Evolutionary conservation across 2,329 filamentous ascomycete genomes (phyloP).

Genomic region (Pestalotiopsis sp.): DNA sequence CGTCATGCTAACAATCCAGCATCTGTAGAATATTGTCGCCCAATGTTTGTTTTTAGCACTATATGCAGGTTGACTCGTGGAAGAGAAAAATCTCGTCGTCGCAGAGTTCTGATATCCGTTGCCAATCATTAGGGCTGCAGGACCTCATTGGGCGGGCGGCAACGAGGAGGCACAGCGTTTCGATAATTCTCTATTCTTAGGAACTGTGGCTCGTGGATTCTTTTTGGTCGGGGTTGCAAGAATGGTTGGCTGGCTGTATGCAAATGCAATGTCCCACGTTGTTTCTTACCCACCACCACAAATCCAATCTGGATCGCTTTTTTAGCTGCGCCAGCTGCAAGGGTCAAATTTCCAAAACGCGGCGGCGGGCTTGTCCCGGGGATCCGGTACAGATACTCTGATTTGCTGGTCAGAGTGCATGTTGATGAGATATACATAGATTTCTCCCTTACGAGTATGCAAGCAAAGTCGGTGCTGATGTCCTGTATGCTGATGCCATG

Average conservation of each 20-base stretch:
- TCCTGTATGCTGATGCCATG: not conserved
- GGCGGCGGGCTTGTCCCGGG: slow-evolving; percentile 8
- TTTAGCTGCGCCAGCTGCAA: not conserved
- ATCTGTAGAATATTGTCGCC: not conserved
- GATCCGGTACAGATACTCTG: slow-evolving; percentile 4
- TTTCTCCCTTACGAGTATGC: not conserved
- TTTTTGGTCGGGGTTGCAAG: not conserved
- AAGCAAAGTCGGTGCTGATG: not conserved
- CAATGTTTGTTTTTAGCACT: not conserved
- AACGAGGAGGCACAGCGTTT: slow-evolving; percentile 17
- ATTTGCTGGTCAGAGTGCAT: not conserved
- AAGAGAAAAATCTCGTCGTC: not conserved
- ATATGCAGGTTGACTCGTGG: not conserved
- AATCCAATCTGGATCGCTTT: not conserved
- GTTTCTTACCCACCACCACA: not conserved
- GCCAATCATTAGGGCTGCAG: not conserved
- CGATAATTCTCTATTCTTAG: slow-evolving; percentile 19
- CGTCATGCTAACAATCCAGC: not conserved
- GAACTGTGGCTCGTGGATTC: not conserved
- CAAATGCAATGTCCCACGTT: slow-evolving; percentile 13
- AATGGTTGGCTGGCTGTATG: slow-evolving; percentile 8
- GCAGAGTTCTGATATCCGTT: not conserved
- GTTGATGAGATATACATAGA: not conserved
- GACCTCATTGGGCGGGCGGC: slow-evolving; percentile 11
- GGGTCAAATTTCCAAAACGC: not conserved